A percentile compares a stretch with the other conserved stretches of the same genome.
Conservation (phyloP, 2,329 filamentous ascomycete genomes). For the Aspergillus candidus region DNA sequence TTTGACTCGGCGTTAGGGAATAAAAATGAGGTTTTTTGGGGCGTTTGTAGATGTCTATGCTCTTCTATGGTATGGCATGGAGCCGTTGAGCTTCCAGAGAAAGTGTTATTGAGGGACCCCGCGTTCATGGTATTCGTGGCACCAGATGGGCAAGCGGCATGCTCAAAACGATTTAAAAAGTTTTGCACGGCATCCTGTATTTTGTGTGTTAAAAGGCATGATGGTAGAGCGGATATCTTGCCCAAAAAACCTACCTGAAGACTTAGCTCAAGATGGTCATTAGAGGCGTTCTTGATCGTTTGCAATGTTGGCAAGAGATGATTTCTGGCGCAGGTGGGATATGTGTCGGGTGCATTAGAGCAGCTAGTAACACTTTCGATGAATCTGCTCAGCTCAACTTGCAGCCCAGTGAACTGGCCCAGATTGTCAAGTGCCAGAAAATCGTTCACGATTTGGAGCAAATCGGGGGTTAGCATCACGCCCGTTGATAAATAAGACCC, state of each 20-base stretch:
- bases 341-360: conserved; percentile 13
- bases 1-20: conserved; percentile 32
- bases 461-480: conserved; percentile 21
- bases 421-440: conserved; percentile 22
- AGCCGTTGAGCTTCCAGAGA: not conserved
- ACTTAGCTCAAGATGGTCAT: conserved; percentile 19
- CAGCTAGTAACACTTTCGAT: conserved; percentile 22
- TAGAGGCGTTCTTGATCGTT: conserved; percentile 17
- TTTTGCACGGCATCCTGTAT: conserved; percentile 20
- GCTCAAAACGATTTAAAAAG: conserved; percentile 6
- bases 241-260: conserved; percentile 26
- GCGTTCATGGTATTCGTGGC: too few species aligned
- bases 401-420: conserved; percentile 20
- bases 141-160: too few species aligned
- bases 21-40: conserved; percentile 33
- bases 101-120: too few species aligned
- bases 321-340: conserved; percentile 20
- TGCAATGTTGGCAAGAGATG: conserved; percentile 21
- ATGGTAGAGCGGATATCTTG: not conserved
- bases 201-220: conserved; percentile 7
- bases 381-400: conserved; percentile 24
- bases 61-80: conserved; percentile 7
- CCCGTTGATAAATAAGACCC: conserved; percentile 19
- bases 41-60: conserved; percentile 19
- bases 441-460: conserved; percentile 27